phyloP scores from a whole-genome alignment of 192 early-diverging fungal genomes.

The Podila horticola region DNA sequence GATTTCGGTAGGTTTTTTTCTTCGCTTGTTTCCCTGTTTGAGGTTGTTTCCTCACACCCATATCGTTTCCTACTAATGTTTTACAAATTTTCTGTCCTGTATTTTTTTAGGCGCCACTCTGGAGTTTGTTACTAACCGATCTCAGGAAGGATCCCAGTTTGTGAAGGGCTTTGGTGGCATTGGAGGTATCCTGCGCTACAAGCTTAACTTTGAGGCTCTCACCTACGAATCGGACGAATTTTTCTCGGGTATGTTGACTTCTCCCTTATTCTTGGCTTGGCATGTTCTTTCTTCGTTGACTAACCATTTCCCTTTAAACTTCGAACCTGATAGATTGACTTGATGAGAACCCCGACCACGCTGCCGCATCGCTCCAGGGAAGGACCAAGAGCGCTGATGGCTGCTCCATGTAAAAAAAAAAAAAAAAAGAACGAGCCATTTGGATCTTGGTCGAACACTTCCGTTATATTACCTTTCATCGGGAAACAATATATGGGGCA shows the following conservation, averaged over 20 bases:
- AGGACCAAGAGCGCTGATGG: constrained; percentile 10
- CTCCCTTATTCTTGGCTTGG: no score
- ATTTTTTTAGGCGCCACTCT: constrained; percentile 70
- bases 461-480: no score
- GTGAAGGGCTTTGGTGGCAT: constrained; percentile 99
- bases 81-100: no score
- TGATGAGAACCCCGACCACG: constrained; percentile 30
- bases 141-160: constrained; percentile 97
- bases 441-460: no score
- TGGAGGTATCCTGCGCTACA: constrained; percentile 95
- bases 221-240: constrained; percentile 73
- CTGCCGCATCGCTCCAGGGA: constrained; percentile 54
- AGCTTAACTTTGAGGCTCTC: constrained; percentile 83
- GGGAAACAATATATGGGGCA: no score
- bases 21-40: not conserved
- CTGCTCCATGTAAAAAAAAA: no score
- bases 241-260: constrained; percentile 64
- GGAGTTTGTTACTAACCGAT: constrained; percentile 97
- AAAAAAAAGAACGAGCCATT: no score
- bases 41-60: not conserved
- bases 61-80: not conserved
- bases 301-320: no score
- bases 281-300: no score
- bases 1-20: constrained; percentile 72
- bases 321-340: constrained; percentile 29